Evolutionary conservation across 306 rosid species (phyloP).

Genomic region (Arachis hypogaea): DNA sequence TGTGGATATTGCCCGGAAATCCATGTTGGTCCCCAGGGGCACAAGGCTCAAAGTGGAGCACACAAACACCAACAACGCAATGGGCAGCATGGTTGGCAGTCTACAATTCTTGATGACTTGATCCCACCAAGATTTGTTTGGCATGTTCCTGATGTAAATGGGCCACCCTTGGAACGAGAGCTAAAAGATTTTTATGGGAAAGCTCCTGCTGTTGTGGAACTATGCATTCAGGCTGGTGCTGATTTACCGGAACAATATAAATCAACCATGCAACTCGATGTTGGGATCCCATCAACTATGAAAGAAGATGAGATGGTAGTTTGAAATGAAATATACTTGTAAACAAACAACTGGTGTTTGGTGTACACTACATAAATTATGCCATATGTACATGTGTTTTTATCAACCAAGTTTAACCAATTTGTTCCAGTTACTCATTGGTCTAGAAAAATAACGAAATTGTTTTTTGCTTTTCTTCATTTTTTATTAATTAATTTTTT

Average conservation of each 20-base stretch:
- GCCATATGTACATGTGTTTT: too few relatives aligned
- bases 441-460: too few relatives aligned
- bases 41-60: slow-evolving; percentile 94
- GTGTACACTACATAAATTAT: too few relatives aligned
- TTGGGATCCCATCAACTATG: slow-evolving; percentile 77
- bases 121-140: slow-evolving; percentile 93
- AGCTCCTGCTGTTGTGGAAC: slow-evolving; percentile 87
- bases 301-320: slow-evolving; percentile 96
- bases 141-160: slow-evolving; percentile 93
- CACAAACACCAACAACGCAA: slow-evolving; percentile 96
- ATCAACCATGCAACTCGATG: slow-evolving; percentile 87
- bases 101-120: slow-evolving; percentile 82
- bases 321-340: slow-evolving; percentile 47
- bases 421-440: too few relatives aligned
- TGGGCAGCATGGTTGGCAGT: slow-evolving; percentile 98
- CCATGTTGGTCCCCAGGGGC: slow-evolving; percentile 78
- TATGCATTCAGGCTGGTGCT: slow-evolving; percentile 94
- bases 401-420: too few relatives aligned
- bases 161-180: slow-evolving; percentile 71
- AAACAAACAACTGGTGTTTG: neutral
- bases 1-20: slow-evolving; percentile 97
- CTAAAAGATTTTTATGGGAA: slow-evolving; percentile 84
- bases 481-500: too few relatives aligned
- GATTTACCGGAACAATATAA: slow-evolving; percentile 75
- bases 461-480: too few relatives aligned